Evolutionary conservation across 2,329 filamentous ascomycete species (phyloP).

Genomic region (Colletotrichum tofieldiae): DNA sequence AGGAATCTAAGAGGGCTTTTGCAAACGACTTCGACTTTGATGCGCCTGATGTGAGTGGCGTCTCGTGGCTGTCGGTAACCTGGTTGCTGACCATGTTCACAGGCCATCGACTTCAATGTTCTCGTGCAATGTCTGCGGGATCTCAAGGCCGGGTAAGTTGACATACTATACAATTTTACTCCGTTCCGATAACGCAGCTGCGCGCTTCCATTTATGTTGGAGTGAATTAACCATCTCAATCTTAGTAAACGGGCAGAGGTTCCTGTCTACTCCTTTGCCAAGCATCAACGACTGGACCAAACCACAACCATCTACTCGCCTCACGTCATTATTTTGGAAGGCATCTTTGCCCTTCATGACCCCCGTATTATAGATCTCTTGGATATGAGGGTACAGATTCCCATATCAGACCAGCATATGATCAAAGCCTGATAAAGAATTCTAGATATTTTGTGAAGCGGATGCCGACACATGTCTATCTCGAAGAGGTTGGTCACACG

Average conservation of each 20-base stretch:
- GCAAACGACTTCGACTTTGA: conserved; percentile 97
- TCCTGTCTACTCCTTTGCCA: conserved; percentile 94
- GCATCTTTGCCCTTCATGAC: conserved; percentile 95
- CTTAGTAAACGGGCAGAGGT: conserved; percentile 89
- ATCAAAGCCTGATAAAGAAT: conserved; percentile 14
- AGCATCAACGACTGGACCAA: conserved; percentile 84
- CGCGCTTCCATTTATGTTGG: neutral
- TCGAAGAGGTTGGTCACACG: conserved; percentile 77
- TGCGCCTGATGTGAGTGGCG: conserved; percentile 74
- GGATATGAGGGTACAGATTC: conserved; percentile 83
- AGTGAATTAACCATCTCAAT: conserved; percentile 11
- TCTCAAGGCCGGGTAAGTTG: conserved; percentile 88
- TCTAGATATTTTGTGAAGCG: conserved; percentile 92
- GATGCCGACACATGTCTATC: conserved; percentile 95
- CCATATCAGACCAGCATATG: neutral
- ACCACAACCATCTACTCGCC: conserved; percentile 96
- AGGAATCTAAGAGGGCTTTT: conserved; percentile 86
- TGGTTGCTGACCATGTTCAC: conserved; percentile 14
- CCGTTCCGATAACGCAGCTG: too few species aligned
- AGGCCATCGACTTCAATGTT: conserved; percentile 93
- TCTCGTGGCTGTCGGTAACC: conserved; percentile 1
- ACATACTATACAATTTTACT: conserved; percentile 21
- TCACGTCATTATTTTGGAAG: conserved; percentile 94
- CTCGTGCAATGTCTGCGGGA: conserved; percentile 85
- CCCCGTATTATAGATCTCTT: conserved; percentile 86